These are phyloP conservation scores for Ampelomyces quisqualis DNA, from an alignment of 2,329 filamentous ascomycete species.

Conservation along the genomic window DNA sequence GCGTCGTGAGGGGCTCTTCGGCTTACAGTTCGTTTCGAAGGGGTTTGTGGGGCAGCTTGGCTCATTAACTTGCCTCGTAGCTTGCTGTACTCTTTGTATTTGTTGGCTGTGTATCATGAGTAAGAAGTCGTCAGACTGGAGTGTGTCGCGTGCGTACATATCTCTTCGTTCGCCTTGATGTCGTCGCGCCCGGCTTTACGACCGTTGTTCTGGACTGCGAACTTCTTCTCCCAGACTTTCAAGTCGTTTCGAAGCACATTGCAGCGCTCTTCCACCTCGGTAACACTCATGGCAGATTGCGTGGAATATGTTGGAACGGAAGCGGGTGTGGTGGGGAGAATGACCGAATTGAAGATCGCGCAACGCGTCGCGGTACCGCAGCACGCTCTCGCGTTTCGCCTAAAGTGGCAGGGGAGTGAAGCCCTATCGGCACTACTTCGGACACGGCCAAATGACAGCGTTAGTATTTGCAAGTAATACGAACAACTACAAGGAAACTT, in stretches of 20 bases:
- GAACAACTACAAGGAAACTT: too few species aligned
- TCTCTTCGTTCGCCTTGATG: slow-evolving; percentile 70
- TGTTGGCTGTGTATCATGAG: slow-evolving; percentile 55
- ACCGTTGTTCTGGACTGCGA: slow-evolving; percentile 62
- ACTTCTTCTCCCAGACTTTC: slow-evolving; percentile 73
- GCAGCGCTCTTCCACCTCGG: slow-evolving; percentile 62
- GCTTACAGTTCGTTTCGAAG: slow-evolving; percentile 32
- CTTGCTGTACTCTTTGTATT: slow-evolving; percentile 76
- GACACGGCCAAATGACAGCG: slow-evolving; percentile 1
- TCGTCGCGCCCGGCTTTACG: slow-evolving; percentile 71
- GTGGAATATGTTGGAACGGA: slow-evolving; percentile 10
- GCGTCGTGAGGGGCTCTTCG: slow-evolving; percentile 22
- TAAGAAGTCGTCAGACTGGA: neutral
- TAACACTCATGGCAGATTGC: slow-evolving; percentile 29
- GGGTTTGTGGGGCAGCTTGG: slow-evolving; percentile 33
- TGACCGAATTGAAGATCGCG: slow-evolving; percentile 28
- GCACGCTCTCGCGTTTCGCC: slow-evolving; percentile 7
- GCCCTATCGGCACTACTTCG: slow-evolving; percentile 21
- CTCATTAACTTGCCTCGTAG: slow-evolving; percentile 48
- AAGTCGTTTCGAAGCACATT: slow-evolving; percentile 78
- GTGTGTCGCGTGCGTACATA: slow-evolving; percentile 56
- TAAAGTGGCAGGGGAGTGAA: slow-evolving; percentile 21
- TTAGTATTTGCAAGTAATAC: neutral
- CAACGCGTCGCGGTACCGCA: slow-evolving; percentile 25
- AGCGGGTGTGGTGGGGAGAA: slow-evolving; percentile 16